These are phyloP conservation scores for Colletotrichum tabaci DNA, from an alignment of 2,329 filamentous ascomycete species.

Conservation along the genomic window DNA sequence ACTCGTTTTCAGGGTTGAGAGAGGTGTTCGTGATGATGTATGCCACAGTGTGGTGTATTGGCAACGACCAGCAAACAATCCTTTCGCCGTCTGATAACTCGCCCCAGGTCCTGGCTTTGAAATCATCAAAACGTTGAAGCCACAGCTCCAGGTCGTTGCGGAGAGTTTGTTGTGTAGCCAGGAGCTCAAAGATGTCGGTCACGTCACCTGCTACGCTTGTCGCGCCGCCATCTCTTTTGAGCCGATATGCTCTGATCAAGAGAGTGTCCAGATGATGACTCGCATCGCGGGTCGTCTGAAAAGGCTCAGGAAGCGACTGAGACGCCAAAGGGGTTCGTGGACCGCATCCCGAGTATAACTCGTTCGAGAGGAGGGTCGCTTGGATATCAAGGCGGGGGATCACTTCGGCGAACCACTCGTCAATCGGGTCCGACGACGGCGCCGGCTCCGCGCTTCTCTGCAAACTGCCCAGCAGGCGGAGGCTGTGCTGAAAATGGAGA, in stretches of 20 bases:
- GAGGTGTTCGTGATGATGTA: conserved; percentile 58
- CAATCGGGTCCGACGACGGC: conserved; percentile 45
- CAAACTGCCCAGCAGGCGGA: conserved; percentile 49
- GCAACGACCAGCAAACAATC: conserved; percentile 48
- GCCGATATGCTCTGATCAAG: conserved; percentile 6
- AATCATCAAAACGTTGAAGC: conserved; percentile 47
- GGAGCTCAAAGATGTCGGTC: conserved; percentile 4
- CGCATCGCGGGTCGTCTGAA: conserved; percentile 22
- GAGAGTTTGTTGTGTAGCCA: conserved; percentile 8
- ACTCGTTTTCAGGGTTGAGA: conserved; percentile 51
- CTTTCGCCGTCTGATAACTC: conserved; percentile 42
- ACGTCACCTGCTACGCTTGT: not conserved
- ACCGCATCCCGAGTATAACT: not conserved
- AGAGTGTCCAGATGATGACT: conserved; percentile 23
- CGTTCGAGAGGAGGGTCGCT: conserved; percentile 44
- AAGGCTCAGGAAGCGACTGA: not conserved
- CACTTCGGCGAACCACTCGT: conserved; percentile 60
- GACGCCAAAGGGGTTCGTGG: not conserved
- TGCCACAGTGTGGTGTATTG: conserved; percentile 58
- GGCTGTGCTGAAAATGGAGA: conserved; percentile 59
- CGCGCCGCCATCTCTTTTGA: not conserved
- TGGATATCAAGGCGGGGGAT: conserved; percentile 54
- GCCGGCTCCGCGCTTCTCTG: conserved; percentile 45
- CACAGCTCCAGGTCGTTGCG: conserved; percentile 42
- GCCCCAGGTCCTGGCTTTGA: conserved; percentile 36